These are phyloP conservation scores for Sisymbrium altissimum DNA, from an alignment of 345 rosid species.

Conservation along the genomic window DNA sequence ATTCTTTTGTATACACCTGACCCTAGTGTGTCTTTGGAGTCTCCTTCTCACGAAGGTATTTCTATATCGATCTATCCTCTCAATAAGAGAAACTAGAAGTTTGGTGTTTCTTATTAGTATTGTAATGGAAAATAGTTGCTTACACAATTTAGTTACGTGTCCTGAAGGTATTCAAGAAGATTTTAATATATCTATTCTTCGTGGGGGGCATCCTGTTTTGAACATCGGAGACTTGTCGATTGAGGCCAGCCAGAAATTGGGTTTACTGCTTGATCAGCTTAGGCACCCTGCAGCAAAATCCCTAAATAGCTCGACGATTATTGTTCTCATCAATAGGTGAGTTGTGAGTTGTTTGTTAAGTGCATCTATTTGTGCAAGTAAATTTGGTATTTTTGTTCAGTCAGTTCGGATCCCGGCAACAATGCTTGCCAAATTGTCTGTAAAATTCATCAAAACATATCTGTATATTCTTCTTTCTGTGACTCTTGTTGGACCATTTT, in stretches of 20 bases:
- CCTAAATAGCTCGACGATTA: constrained; percentile 56
- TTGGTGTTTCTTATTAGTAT: neutral
- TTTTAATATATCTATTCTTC: constrained; percentile 81
- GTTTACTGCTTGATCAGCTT: constrained; percentile 88
- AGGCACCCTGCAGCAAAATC: constrained; percentile 78
- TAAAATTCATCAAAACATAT: neutral
- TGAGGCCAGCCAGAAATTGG: constrained; percentile 84
- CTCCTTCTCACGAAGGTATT: constrained; percentile 65
- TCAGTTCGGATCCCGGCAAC: neutral
- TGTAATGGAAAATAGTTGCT: constrained; percentile 15
- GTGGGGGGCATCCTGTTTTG: constrained; percentile 82
- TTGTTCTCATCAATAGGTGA: constrained; percentile 77
- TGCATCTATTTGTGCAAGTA: constrained; percentile 1
- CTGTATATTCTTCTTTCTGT: neutral
- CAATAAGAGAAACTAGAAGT: neutral
- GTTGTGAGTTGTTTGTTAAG: constrained; percentile 36
- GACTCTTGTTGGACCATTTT: neutral
- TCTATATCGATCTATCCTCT: constrained; percentile 3
- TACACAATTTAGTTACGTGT: constrained; percentile 20
- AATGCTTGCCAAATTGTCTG: neutral
- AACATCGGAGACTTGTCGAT: constrained; percentile 81
- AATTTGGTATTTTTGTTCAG: constrained; percentile 4
- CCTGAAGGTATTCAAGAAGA: constrained; percentile 42
- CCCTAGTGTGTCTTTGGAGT: constrained; percentile 59
- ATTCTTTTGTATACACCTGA: constrained; percentile 85